Conservation (phyloP, 768 basidiomycete genomes). For the Amanita pseudoporphyria region DNA sequence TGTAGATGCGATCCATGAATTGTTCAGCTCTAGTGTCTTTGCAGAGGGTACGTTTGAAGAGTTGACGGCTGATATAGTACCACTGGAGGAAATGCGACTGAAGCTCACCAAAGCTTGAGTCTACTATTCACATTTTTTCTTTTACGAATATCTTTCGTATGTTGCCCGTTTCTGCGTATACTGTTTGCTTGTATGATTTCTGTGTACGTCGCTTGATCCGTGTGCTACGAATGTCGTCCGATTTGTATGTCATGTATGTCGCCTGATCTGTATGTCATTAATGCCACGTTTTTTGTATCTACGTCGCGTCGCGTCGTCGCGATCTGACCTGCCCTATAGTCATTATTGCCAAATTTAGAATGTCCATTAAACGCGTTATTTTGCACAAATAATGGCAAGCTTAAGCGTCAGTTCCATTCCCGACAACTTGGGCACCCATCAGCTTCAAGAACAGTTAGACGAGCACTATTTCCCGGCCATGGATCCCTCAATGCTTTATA, state of each 20-base stretch:
- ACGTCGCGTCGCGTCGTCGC: not conserved
- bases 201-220: not conserved
- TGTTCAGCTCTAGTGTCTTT: not conserved
- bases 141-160: not conserved
- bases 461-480: constrained; percentile 4
- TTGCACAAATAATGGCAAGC: not conserved
- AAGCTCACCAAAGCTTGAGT: not conserved
- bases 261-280: too few species aligned
- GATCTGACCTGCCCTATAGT: not conserved
- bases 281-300: not conserved
- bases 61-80: not conserved
- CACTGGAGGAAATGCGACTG: not conserved
- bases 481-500: not conserved
- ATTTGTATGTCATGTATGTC: not conserved
- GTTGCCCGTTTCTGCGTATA: not conserved
- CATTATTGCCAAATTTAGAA: not conserved
- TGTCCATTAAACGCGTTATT: not conserved
- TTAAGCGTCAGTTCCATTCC: not conserved
- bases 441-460: not conserved
- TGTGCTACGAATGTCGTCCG: not conserved
- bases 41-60: not conserved
- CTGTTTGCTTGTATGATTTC: not conserved
- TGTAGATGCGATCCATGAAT: not conserved
- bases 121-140: too few species aligned
- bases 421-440: not conserved